Conservation (phyloP, 441 rosid genomes). For the Gossypium gossypioides region DNA sequence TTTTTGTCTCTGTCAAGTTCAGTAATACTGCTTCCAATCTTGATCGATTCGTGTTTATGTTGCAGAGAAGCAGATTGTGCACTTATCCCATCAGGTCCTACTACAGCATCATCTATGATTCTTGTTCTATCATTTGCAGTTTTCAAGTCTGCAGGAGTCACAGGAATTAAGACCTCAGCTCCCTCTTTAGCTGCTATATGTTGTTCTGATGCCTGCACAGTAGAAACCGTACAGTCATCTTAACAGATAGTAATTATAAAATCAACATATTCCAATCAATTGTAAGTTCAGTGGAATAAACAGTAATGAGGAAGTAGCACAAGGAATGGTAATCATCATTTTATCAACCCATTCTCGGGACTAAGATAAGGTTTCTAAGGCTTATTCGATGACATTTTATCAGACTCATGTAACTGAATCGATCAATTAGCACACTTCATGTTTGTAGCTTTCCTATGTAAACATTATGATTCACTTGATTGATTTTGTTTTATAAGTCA, state of each 20-base stretch:
- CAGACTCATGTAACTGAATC: neutral
- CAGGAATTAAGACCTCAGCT: conserved; percentile 16
- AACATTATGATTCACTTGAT: neutral
- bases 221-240: neutral
- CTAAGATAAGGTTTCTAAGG: neutral
- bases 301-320: neutral
- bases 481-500: neutral
- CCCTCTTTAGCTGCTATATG: conserved; percentile 26
- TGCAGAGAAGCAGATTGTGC: conserved; percentile 11
- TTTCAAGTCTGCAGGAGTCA: conserved; percentile 14
- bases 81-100: conserved; percentile 1
- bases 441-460: neutral
- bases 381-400: neutral
- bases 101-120: conserved; percentile 11
- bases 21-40: conserved; percentile 16
- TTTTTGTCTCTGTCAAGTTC: conserved; percentile 4
- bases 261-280: neutral
- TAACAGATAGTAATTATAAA: neutral
- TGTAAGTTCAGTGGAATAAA: neutral
- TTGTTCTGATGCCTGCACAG: conserved; percentile 29
- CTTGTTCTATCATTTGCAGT: conserved; percentile 12
- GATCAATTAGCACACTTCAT: neutral
- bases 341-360: neutral
- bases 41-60: conserved; percentile 16
- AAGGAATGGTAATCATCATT: neutral